phyloP scores from a whole-genome alignment of 208 protist genomes.

The Crithidia fasciculata region DNA sequence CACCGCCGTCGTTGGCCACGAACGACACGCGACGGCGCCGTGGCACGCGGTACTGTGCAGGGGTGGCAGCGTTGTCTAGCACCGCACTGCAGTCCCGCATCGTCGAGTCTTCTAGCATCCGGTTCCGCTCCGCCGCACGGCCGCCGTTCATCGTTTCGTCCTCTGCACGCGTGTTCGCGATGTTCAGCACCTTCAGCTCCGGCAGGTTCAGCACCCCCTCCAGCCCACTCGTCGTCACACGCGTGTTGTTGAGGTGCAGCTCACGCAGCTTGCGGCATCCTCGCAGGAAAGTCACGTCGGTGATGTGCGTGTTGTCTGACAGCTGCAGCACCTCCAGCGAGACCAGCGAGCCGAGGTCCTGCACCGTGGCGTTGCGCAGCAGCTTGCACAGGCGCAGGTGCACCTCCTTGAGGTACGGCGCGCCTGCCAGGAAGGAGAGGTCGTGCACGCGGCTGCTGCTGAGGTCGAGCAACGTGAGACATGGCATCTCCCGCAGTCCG shows the following conservation, averaged over 20 bases:
- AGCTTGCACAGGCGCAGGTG: conserved; percentile 46
- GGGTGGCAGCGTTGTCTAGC: conserved; percentile 38
- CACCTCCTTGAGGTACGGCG: conserved; percentile 35
- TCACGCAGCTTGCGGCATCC: conserved; percentile 41
- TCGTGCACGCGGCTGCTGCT: conserved; percentile 49
- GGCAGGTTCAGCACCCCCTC: conserved; percentile 38
- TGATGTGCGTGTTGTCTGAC: conserved; percentile 50
- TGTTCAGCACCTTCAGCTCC: conserved; percentile 46
- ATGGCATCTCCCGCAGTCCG: conserved; percentile 40
- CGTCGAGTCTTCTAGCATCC: conserved; percentile 23
- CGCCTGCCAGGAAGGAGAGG: conserved; percentile 49
- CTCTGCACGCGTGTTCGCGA: conserved; percentile 54
- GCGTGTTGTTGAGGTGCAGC: conserved; percentile 50
- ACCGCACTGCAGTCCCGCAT: conserved; percentile 39
- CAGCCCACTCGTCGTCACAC: conserved; percentile 43
- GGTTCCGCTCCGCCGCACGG: conserved; percentile 9
- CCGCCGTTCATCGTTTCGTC: conserved; percentile 31
- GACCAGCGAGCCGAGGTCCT: conserved; percentile 22
- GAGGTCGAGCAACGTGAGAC: conserved; percentile 49
- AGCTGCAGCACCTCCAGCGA: conserved; percentile 58
- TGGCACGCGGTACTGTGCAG: conserved; percentile 49
- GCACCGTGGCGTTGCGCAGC: conserved; percentile 37
- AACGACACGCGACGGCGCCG: conserved; percentile 53
- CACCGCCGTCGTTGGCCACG: conserved; percentile 24
- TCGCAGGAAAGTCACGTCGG: conserved; percentile 47